Evolutionary conservation across 306 rosid genomes (phyloP).

Genomic region (Dicorynia guianensis): DNA sequence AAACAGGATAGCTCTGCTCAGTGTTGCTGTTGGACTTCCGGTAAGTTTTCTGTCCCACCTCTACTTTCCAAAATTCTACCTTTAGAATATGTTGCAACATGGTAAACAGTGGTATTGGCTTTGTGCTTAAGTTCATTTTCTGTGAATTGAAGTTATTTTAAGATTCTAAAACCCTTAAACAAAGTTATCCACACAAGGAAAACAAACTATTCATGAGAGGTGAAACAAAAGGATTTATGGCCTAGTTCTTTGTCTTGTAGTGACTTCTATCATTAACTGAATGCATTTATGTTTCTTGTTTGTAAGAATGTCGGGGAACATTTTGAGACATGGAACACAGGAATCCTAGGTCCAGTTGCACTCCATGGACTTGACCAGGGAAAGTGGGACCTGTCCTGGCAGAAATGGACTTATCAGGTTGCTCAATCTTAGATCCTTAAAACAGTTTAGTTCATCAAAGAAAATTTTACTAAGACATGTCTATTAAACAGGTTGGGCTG

Average conservation of each 20-base stretch:
- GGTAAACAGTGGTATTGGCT: slow-evolving; percentile 3
- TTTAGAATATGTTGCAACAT: slow-evolving; percentile 13
- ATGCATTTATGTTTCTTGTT: slow-evolving; percentile 34
- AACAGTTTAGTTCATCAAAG: slow-evolving; percentile 15
- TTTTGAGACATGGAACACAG: slow-evolving; percentile 93
- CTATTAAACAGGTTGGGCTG: slow-evolving; percentile 77
- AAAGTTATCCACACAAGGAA: neutral
- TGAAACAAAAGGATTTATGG: neutral
- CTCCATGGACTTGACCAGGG: slow-evolving; percentile 93
- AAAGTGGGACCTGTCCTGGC: slow-evolving; percentile 92
- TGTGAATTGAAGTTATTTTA: slow-evolving; percentile 8
- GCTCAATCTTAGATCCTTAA: slow-evolving; percentile 29
- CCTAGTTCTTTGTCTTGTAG: slow-evolving; percentile 11
- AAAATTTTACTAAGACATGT: slow-evolving; percentile 30
- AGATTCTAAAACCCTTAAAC: slow-evolving; percentile 7
- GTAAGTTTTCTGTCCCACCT: slow-evolving; percentile 58
- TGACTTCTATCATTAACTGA: slow-evolving; percentile 12
- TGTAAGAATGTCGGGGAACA: slow-evolving; percentile 95
- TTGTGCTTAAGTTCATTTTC: slow-evolving; percentile 21
- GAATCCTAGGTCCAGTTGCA: slow-evolving; percentile 97
- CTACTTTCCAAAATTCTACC: slow-evolving; percentile 34
- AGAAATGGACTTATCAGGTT: slow-evolving; percentile 98
- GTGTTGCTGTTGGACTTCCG: slow-evolving; percentile 97
- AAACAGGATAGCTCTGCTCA: slow-evolving; percentile 87
- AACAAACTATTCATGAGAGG: neutral